Conservation (phyloP, 2,329 filamentous ascomycete species). For the Clonostachys chloroleuca region DNA sequence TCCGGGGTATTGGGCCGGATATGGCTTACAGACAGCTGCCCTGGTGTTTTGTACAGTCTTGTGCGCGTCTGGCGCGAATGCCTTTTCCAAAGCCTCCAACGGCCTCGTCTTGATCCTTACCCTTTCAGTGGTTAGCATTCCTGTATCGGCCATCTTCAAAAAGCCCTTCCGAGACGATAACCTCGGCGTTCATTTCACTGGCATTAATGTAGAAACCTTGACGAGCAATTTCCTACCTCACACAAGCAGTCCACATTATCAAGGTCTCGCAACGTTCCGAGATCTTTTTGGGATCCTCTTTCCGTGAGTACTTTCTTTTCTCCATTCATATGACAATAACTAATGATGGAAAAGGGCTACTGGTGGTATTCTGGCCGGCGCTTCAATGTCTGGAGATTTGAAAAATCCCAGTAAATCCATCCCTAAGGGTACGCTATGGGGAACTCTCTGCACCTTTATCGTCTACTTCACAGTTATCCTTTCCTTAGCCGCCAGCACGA, state of each 20-base stretch:
- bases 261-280: conserved; percentile 67
- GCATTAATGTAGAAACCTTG: conserved; percentile 66
- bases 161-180: conserved; percentile 61
- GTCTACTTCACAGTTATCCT: conserved; percentile 74
- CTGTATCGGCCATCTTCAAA: conserved; percentile 67
- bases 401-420: conserved; percentile 81
- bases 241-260: conserved; percentile 55
- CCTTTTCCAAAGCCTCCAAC: conserved; percentile 79
- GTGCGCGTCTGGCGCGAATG: conserved; percentile 73
- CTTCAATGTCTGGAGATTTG: conserved; percentile 86
- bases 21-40: conserved; percentile 69
- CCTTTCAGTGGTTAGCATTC: conserved; percentile 75
- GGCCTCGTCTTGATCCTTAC: conserved; percentile 67
- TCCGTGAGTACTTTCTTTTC: conserved; percentile 36
- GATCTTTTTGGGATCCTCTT: conserved; percentile 85
- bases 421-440: conserved; percentile 77
- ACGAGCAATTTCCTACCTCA: conserved; percentile 71
- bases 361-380: conserved; percentile 62
- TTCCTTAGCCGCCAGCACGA: conserved; percentile 73
- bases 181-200: conserved; percentile 71
- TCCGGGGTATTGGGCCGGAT: conserved; percentile 71
- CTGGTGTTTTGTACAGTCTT: conserved; percentile 68
- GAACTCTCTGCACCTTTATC: conserved; percentile 70
- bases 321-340: conserved; percentile 38
- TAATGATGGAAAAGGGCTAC: conserved; percentile 29